Evolutionary conservation across 345 rosid genomes (phyloP), one percentile per base, ranked within the genome.

Genomic region (Aurinia saxatilis): DNA sequence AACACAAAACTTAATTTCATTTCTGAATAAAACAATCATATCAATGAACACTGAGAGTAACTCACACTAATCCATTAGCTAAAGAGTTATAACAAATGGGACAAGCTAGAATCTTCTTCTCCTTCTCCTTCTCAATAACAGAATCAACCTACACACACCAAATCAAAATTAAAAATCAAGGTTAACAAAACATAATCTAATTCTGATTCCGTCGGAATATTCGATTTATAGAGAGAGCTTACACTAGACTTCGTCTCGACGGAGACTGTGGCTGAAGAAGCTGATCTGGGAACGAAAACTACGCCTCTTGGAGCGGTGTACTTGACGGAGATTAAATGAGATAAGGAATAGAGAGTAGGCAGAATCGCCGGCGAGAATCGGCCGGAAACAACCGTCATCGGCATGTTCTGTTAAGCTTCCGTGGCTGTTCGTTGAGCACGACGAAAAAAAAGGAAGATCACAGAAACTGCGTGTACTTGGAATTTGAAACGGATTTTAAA

Each of bases 81-180:
- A 91, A 67, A 5, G 78, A 83, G 62, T 60, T 40, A 50, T 79
- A 88, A 75, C 98, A 88, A 18, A 91, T 75, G 18, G 98, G 98
- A 74, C 96, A 91, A 47, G 96, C 96, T 63, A 91, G 71, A 23
- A 76, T 50, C 45, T 58, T 64, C 23, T 53, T 44, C 19, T 48
- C 75, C 35, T 53, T 44, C 19, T 48, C 75, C 35, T 79, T 72
- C 61, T 66, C 74, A 15, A 75, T 73, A 9, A 61, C 80, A 73
- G 78, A 17, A 19, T 76, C 86, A 81, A 60, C 38, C 54, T 64
- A 12, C 60, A 48, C 30, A 19, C 10, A 29, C 15, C 37, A 60
- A 6, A 13, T 29, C 3, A 15, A 19, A 19, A 9, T 49, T 9
- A 29, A 23, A n/a, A 5, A 23, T 35, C 54, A 29, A 23, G 5